Conservation (phyloP, 306 rosid genomes). For the Vigna reflexopilosa region DNA sequence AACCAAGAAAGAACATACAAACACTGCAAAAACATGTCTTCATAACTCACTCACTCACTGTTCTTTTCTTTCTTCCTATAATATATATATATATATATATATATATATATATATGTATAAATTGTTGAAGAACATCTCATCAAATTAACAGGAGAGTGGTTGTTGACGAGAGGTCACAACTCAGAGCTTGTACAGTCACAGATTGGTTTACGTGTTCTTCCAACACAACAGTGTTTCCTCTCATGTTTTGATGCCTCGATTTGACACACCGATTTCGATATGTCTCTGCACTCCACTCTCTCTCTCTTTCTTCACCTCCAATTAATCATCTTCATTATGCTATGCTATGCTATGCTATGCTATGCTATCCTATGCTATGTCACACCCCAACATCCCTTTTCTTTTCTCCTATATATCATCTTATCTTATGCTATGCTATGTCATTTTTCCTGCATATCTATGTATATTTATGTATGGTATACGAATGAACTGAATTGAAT, state of each 20-base stretch:
- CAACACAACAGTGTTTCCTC: slow-evolving; percentile 59
- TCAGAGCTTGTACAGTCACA: slow-evolving; percentile 36
- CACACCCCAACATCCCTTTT: slow-evolving; percentile 46
- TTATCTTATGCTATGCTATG: not conserved
- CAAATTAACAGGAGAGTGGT: slow-evolving; percentile 38
- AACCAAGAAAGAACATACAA: not conserved
- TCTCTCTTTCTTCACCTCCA: not conserved
- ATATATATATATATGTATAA: not conserved
- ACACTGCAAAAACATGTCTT: not conserved
- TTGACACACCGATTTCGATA: slow-evolving; percentile 74
- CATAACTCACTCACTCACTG: slow-evolving; percentile 9
- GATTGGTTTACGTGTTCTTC: slow-evolving; percentile 68
- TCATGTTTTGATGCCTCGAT: slow-evolving; percentile 58
- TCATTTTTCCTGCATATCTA: slow-evolving; percentile 49
- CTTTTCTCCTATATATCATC: not conserved
- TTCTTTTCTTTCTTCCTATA: not conserved
- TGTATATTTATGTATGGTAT: not conserved
- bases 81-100: not conserved
- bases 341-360: slow-evolving; percentile 16
- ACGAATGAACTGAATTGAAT: too few relatives aligned
- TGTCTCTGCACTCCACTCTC: slow-evolving; percentile 46
- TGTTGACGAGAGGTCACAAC: slow-evolving; percentile 55
- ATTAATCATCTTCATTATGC: not conserved
- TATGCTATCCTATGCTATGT: slow-evolving; percentile 42
- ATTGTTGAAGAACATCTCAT: not conserved